Evolutionary conservation across 331 rosid species (phyloP), one percentile per base, ranked within the genome.

Genomic region (Acacia pycnantha): DNA sequence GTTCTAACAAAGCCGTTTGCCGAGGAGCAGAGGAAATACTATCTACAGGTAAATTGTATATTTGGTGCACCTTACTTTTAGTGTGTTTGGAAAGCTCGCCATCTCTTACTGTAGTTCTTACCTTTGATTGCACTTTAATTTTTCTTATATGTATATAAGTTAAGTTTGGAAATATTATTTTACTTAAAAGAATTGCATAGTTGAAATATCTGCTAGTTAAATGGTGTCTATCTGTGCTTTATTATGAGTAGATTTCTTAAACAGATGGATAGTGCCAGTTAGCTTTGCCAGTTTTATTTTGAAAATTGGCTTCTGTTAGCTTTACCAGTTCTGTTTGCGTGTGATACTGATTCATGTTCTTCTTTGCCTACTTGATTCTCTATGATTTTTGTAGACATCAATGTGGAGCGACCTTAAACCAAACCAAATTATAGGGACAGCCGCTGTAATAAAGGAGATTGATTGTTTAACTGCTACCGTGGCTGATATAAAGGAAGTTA

Each of bases 331-430:
- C 41, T 44, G 59, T 12, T 66, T 79, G 74, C 61, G 53, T 24
- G 21, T 73, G 35, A 68, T 27, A 70, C 70, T 88, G 44, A 86
- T 68, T 83, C 76, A 62, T 78, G 58, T 72, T 86, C 83, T 18
- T 37, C 2, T 6, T 79, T 83, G 44, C 72, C 73, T 33, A 40
- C 77, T 66, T 54, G 43, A 47, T 54, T 79, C 24, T 41, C 10
- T 82, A 50, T 79, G 79, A 72, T 76, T 85, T 88, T 46, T 82
- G 81, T 80, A 95, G 99, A 96, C 98, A 24, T 91, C 99, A 70
- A 24, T 91, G 82, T 92, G 99, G 99, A 91, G 82, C 97, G 92
- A 90, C 78, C 95, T 96, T 87, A 97, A 92, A 77, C 98, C 99
- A 18, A 87, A 88, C 82, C 98, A 96, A 87, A 88, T 96, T 78